Percentiles rank a stretch among this genome's conserved stretches.
Evolutionary conservation across 2,329 filamentous ascomycete genomes (phyloP).

Genomic region (Orbilia ellipsospora): DNA sequence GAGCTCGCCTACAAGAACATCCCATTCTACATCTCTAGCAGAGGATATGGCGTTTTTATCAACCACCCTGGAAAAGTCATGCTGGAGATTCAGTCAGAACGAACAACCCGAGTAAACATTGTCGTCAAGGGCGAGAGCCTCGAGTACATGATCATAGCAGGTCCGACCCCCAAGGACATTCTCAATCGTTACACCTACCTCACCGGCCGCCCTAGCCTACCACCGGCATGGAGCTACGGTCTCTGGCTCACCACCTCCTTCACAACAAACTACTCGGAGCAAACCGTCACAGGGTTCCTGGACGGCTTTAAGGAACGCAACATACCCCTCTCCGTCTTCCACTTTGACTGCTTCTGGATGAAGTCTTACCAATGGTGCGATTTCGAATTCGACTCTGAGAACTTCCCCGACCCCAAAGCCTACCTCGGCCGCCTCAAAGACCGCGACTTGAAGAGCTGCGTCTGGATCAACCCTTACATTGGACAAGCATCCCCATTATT

Average conservation of each 20-base stretch:
- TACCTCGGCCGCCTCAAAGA: slow-evolving; percentile 74
- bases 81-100: slow-evolving; percentile 78
- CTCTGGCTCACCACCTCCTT: slow-evolving; percentile 82
- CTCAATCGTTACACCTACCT: slow-evolving; percentile 74
- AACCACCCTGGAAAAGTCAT: slow-evolving; percentile 77
- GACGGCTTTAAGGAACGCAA: slow-evolving; percentile 74
- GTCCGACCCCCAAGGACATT: slow-evolving; percentile 77
- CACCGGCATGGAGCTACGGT: slow-evolving; percentile 80
- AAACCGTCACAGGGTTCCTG: slow-evolving; percentile 74
- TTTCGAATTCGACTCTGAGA: slow-evolving; percentile 75
- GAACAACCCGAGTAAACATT: slow-evolving; percentile 77
- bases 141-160: slow-evolving; percentile 80
- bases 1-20: slow-evolving; percentile 80
- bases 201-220: slow-evolving; percentile 73
- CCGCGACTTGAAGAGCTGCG: slow-evolving; percentile 74
- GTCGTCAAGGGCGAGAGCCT: slow-evolving; percentile 75
- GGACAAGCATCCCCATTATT: slow-evolving; percentile 76
- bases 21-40: slow-evolving; percentile 75
- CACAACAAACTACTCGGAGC: slow-evolving; percentile 77
- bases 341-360: slow-evolving; percentile 84
- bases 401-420: slow-evolving; percentile 75
- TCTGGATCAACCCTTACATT: slow-evolving; percentile 82
- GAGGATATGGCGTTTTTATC: slow-evolving; percentile 81
- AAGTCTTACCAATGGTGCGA: slow-evolving; percentile 80
- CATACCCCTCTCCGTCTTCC: slow-evolving; percentile 77